Evolutionary conservation across 768 basidiomycete species (phyloP).

Genomic region (Leucosporidium creatinivorum): DNA sequence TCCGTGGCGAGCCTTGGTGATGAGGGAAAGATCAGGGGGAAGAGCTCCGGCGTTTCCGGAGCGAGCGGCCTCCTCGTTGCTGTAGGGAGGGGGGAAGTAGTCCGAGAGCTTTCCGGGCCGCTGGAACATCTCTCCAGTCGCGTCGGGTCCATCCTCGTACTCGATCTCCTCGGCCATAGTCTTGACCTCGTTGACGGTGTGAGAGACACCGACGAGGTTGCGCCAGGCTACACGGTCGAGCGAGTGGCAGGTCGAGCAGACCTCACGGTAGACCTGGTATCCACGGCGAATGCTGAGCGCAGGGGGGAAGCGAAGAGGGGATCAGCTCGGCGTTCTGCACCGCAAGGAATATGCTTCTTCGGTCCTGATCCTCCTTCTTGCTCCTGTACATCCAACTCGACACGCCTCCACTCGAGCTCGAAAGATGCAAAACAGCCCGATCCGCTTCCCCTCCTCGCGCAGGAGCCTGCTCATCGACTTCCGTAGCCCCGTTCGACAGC

Average conservation of each 20-base stretch:
- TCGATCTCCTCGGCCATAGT: constrained; percentile 93
- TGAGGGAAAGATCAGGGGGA: constrained; percentile 93
- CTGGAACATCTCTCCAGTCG: constrained; percentile 95
- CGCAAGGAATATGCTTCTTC: background rate
- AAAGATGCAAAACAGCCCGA: background rate
- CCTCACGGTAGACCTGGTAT: constrained; percentile 96
- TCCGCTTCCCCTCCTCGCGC: background rate
- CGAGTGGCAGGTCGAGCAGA: constrained; percentile 97
- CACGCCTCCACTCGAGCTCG: background rate
- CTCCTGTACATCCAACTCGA: background rate
- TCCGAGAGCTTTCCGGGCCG: constrained; percentile 97
- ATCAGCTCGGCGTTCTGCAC: background rate
- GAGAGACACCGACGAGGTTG: constrained; percentile 95
- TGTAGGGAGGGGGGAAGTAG: constrained; percentile 89
- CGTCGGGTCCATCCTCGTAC: constrained; percentile 91
- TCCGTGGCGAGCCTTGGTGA: constrained; percentile 96
- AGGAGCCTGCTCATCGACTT: no score
- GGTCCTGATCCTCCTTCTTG: background rate
- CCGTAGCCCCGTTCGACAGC: background rate
- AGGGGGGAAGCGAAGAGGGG: background rate
- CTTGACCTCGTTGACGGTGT: constrained; percentile 82
- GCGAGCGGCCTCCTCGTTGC: constrained; percentile 95
- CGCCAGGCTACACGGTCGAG: constrained; percentile 99
- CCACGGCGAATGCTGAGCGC: constrained; percentile 76
- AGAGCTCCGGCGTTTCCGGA: constrained; percentile 89